Base-by-base conservation (phyloP, 352 stramenopile species). In the Peronospora belbahrii region DNA sequence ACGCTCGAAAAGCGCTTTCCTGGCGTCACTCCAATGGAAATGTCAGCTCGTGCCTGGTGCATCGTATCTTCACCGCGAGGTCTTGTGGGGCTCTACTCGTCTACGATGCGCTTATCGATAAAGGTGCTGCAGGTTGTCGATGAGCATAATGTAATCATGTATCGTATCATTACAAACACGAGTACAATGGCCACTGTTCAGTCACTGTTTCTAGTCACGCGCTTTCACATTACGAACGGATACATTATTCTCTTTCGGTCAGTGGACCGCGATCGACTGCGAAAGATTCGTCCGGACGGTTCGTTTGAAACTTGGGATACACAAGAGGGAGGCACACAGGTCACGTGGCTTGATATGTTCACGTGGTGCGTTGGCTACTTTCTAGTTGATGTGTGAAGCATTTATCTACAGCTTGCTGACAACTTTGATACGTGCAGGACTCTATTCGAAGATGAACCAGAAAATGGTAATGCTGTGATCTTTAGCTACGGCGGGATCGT, bases 281-380 rank as follows among this genome's bases (percentile, higher is more conserved):
- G 33, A 20, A 50, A 19, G 9, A 17, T 28, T 25, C 22, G 10
- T 11, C 31, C 22, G 40, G 42, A 48, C 13, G 42, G 32, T 13
- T 48, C n/a, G 15, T 10, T 38, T 4, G 43, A n/a, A 22, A 24
- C 15, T 40, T 44, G 25, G 40, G 13, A 41, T 39, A 38, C 36
- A 10, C 35, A 39, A 45, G 40, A 8, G 3, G 32, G 19, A 45
- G 27, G 20, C 14, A 47, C 14, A 18, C 22, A 38, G 9, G 54
- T 53, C 32, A 57, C 69, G 18, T 87, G 75, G 75, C 60, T 85
- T 42, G 59, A 85, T 23, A 67, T 85, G 34, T 83, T 74, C 31
- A 70, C 62, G 17, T 87, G 68, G 68, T 79, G 30, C 14, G 56
- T 67, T 18, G 9, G 40, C 8, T 32, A 15, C 13, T 25, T 41